A percentile compares a stretch with the other conserved stretches of the same genome.
Evolutionary conservation across 2,329 filamentous ascomycete genomes (phyloP).

Genomic region (Cercospora zeina): DNA sequence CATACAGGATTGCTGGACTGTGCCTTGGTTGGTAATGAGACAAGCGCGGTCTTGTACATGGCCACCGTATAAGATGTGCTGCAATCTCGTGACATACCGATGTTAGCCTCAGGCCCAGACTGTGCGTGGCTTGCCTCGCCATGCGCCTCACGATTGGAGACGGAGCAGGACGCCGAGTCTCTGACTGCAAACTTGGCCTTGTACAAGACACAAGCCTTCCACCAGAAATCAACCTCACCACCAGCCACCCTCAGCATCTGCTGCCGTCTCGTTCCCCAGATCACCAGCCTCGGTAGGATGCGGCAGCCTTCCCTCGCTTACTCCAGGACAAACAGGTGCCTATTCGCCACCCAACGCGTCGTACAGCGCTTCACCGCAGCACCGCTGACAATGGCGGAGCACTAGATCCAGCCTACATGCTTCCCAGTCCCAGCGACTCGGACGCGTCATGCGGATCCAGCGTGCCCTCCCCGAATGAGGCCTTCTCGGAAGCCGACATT

Average conservation of each 20-base stretch:
- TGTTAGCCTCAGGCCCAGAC: not conserved
- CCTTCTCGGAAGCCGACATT: slow-evolving; percentile 1
- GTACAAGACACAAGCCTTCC: not conserved
- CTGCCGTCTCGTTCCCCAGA: not conserved
- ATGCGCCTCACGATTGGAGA: not conserved
- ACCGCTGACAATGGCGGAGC: not conserved
- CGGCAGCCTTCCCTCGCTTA: not conserved
- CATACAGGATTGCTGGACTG: not conserved
- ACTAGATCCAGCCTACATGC: slow-evolving; percentile 1
- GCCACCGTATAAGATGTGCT: not conserved
- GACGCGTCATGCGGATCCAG: not conserved
- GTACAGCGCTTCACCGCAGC: not conserved
- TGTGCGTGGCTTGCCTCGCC: not conserved
- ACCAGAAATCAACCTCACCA: not conserved
- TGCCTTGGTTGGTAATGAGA: not conserved
- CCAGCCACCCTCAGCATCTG: not conserved
- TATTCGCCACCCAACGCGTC: not conserved
- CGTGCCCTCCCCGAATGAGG: not conserved
- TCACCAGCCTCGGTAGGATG: not conserved
- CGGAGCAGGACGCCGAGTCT: not conserved
- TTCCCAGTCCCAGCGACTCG: slow-evolving; percentile 11
- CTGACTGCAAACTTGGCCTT: not conserved
- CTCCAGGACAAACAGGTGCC: not conserved
- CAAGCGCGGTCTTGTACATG: slow-evolving; percentile 2
- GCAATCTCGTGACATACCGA: not conserved